Conservation (phyloP, 2,329 filamentous ascomycete genomes). For the Ascochyta viciae-villosae region DNA sequence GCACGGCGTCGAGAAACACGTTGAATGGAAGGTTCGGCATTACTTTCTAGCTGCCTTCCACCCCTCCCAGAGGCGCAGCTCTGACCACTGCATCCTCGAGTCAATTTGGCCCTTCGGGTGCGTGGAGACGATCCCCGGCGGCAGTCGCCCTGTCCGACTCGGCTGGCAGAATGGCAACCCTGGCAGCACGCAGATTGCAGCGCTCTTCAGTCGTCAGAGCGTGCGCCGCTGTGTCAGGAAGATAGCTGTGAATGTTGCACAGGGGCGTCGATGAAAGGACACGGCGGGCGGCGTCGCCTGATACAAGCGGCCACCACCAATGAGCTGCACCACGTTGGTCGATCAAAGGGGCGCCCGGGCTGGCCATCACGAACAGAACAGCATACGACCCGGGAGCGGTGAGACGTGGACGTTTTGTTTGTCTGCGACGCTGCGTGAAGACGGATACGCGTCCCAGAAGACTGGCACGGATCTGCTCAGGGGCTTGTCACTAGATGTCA, state of each 20-base stretch:
- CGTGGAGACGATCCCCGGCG: slow-evolving; percentile 19
- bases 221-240: slow-evolving; percentile 22
- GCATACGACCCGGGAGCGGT: slow-evolving; percentile 25
- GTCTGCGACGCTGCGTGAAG: slow-evolving; percentile 17
- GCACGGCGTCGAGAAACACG: slow-evolving; percentile 2
- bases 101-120: slow-evolving; percentile 17
- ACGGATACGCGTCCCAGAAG: slow-evolving; percentile 26
- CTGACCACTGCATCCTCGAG: slow-evolving; percentile 7
- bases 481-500: slow-evolving; percentile 29
- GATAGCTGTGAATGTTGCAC: slow-evolving; percentile 27
- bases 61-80: slow-evolving; percentile 19
- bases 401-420: slow-evolving; percentile 25
- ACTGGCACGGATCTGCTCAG: slow-evolving; percentile 41
- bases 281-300: slow-evolving; percentile 23
- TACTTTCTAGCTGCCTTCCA: slow-evolving; percentile 16
- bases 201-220: slow-evolving; percentile 23
- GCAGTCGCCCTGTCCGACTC: slow-evolving; percentile 9
- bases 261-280: slow-evolving; percentile 29
- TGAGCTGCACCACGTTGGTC: slow-evolving; percentile 26
- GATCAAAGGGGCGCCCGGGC: slow-evolving; percentile 13
- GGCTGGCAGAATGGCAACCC: slow-evolving; percentile 27
- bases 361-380: slow-evolving; percentile 16
- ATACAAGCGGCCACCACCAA: slow-evolving; percentile 25
- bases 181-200: slow-evolving; percentile 22
- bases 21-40: slow-evolving; percentile 12